phyloP scores from a whole-genome alignment of 495 filamentous ascomycete species.

The Letharia lupina region DNA sequence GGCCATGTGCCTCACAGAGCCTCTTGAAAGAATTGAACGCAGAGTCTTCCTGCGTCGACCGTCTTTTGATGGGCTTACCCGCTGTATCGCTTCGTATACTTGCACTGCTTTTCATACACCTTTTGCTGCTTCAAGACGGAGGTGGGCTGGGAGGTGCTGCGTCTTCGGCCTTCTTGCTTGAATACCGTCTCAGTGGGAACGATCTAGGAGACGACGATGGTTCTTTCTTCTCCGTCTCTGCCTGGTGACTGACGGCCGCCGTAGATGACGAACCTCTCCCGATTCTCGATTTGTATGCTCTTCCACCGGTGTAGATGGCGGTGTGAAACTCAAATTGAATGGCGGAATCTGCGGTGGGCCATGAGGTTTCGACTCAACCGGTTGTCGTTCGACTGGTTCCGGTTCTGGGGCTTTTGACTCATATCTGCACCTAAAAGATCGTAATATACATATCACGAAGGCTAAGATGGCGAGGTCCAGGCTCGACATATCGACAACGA shows the following conservation, averaged over 20 bases:
- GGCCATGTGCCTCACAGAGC: slow-evolving; percentile 23
- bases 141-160: not conserved
- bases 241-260: not conserved
- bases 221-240: not conserved
- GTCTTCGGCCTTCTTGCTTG: not conserved
- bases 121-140: not conserved
- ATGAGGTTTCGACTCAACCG: not conserved
- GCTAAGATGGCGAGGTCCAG: not conserved
- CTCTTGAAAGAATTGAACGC: slow-evolving; percentile 21
- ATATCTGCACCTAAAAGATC: not conserved
- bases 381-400: not conserved
- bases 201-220: not conserved
- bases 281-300: not conserved
- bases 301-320: not conserved
- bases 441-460: not conserved
- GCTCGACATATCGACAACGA: not conserved
- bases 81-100: not conserved
- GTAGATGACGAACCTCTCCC: not conserved
- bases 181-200: slow-evolving; percentile 1
- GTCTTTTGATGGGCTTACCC: slow-evolving; percentile 2
- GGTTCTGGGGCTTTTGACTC: not conserved
- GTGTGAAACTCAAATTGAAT: not conserved
- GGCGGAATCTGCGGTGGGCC: not conserved
- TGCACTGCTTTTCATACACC: not conserved
- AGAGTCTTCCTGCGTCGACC: slow-evolving; percentile 7